Base-by-base conservation (phyloP, 768 basidiomycete genomes). In the Phylloporus rhodoxanthus region DNA sequence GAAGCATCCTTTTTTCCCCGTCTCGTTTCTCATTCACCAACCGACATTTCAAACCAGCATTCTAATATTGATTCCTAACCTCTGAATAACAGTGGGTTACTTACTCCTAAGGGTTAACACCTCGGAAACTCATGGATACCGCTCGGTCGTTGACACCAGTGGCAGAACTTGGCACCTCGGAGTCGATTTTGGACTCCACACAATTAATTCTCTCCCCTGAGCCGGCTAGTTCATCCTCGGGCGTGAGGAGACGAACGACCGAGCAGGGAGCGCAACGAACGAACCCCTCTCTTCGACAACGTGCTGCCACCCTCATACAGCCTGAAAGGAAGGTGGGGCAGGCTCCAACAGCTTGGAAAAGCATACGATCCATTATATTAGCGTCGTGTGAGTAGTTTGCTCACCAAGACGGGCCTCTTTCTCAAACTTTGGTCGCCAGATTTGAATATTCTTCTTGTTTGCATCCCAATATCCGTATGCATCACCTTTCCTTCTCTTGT, bases 381-480 rank as follows among this genome's bases (percentile, higher is more conserved):
- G 71, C 76, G 15, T 84, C 84, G 29, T 85, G 87, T 86, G 48
- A 44, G 76, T 30, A n/a, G 8, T 44, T 21, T 9, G 23, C 34
- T 5, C 13, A 7, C 15, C n/a, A 4, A 14, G 3, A 33, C 15
- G 7, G 11, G 28, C 26, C 45, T 50, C 11, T 44, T 52, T 2
- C 45, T 61, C 17, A 55, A 25, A 20, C 21, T 0, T 28, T 39
- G 28, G 20, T 23, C 47, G 1, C 34, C 32, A 88, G 87, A 79
- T 74, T 63, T 89, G 8, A 90, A 90, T 57, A 10, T 87, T n/a
- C 68, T 89, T 10, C 72, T 88, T 0, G 55, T 85, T 8, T 88
- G 76, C 59, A 87, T 89, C 23, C 87, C 87, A 2, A 57, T 88
- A 54, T 83, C 87, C 1, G 87, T 69, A 57, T 79, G 64, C 62